phyloP scores from a whole-genome alignment of 2,329 filamentous ascomycete genomes.

The Fusarium albosuccineum region DNA sequence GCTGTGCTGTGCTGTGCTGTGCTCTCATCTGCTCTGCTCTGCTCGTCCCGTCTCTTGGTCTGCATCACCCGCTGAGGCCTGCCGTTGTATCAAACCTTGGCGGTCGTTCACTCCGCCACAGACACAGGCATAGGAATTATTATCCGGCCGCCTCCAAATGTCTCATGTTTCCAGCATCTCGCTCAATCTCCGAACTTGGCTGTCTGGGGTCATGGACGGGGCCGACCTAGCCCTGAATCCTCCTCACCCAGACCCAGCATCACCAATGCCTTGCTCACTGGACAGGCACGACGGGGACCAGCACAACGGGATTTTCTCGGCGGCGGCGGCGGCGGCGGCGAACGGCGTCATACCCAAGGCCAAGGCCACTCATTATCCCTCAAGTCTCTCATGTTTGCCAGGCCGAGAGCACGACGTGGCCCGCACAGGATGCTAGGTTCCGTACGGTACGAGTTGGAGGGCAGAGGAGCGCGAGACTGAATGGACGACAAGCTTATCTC shows the following conservation, averaged over 20 bases:
- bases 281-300: constrained; percentile 6
- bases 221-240: constrained; percentile 16
- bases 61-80: neutral
- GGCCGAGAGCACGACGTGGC: constrained; percentile 27
- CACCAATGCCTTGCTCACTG: constrained; percentile 17
- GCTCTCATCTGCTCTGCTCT: neutral
- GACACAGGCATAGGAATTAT: neutral
- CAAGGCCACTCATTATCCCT: constrained; percentile 25
- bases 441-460: constrained; percentile 33
- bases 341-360: constrained; percentile 24
- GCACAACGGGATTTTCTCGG: constrained; percentile 29
- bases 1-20: neutral
- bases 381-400: constrained; percentile 4
- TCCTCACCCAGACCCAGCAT: constrained; percentile 13
- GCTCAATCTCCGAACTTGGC: constrained; percentile 22
- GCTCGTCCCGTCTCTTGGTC: neutral
- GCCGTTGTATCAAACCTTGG: constrained; percentile 10
- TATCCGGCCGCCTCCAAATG: neutral
- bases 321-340: constrained; percentile 31
- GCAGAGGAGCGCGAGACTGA: constrained; percentile 26
- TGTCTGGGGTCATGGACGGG: constrained; percentile 7
- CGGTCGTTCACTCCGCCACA: neutral
- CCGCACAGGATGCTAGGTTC: constrained; percentile 32
- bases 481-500: constrained; percentile 49
- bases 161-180: constrained; percentile 8